These are phyloP conservation scores for Scenedesmus sp. DNA, from an alignment of 163 green algal species.

Conservation along the genomic window DNA sequence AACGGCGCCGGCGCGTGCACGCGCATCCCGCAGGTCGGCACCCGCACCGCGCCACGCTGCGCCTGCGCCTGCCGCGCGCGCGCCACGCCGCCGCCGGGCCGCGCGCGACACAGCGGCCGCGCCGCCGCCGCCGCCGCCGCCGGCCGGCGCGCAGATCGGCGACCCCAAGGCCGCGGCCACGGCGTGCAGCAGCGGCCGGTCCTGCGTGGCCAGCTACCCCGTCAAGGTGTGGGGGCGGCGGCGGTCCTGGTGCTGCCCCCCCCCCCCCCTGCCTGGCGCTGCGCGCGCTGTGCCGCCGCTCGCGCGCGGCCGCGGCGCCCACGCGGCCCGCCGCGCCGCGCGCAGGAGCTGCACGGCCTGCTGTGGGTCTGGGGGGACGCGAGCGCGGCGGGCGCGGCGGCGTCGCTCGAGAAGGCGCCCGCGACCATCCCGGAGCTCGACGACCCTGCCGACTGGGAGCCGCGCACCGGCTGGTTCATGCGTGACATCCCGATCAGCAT, in stretches of 20 bases:
- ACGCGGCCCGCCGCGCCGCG: too few relatives aligned
- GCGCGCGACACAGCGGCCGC: too few relatives aligned
- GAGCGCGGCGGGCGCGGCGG: neutral
- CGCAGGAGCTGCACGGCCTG: constrained; percentile 26
- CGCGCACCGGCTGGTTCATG: constrained; percentile 47
- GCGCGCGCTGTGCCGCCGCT: too few relatives aligned
- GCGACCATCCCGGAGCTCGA: constrained; percentile 24
- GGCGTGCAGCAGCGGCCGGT: constrained; percentile 19
- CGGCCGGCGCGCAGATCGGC: too few relatives aligned
- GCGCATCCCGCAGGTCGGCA: constrained; percentile 53
- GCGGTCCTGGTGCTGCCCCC: too few relatives aligned
- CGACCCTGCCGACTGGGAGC: constrained; percentile 24
- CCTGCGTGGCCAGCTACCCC: constrained; percentile 31
- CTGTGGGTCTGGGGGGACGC: constrained; percentile 41
- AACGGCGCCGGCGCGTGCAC: constrained; percentile 46
- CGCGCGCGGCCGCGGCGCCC: too few relatives aligned
- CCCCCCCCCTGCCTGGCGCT: too few relatives aligned
- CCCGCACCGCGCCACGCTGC: too few relatives aligned
- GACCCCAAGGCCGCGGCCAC: constrained; percentile 23
- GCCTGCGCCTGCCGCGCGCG: too few relatives aligned
- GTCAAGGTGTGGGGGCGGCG: constrained; percentile 37
- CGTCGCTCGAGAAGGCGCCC: neutral
- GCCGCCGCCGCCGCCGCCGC: too few relatives aligned
- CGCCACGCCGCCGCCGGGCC: too few relatives aligned
- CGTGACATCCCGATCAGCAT: constrained; percentile 35